Percentiles rank a stretch among this genome's conserved stretches.
phyloP scores from a whole-genome alignment of 345 rosid genomes.

The Gossypium turneri region DNA sequence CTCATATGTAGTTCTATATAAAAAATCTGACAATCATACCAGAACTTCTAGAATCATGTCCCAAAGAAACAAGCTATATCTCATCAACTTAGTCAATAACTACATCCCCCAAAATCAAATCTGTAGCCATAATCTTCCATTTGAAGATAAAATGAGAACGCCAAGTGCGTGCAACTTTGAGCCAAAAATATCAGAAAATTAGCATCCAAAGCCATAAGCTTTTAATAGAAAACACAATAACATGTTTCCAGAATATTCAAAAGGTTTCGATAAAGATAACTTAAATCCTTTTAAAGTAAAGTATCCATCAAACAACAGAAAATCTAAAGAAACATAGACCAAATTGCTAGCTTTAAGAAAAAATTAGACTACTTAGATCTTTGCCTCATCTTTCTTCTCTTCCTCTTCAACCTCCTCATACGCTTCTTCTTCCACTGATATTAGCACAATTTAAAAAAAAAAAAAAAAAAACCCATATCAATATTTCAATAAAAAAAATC shows the following conservation, averaged over 20 bases:
- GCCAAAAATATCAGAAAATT: neutral
- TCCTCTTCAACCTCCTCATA: conserved; percentile 98
- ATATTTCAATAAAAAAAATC: neutral
- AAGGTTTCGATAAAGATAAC: neutral
- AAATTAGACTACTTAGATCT: conserved; percentile 70
- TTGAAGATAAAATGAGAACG: neutral
- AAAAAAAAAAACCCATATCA: neutral
- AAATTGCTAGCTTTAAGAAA: neutral
- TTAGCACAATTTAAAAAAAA: neutral
- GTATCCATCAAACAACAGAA: neutral
- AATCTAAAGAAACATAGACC: neutral
- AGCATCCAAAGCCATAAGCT: neutral
- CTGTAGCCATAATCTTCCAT: no score
- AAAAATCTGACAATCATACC: no score
- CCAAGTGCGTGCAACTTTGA: neutral
- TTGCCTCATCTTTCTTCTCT: conserved; percentile 99
- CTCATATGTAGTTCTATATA: no score
- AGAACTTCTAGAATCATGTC: no score
- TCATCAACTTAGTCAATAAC: no score
- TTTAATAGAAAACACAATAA: neutral
- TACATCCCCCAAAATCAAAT: no score
- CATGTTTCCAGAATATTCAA: neutral
- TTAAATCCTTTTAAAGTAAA: neutral
- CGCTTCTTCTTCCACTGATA: conserved; percentile 99
- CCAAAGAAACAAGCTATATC: no score